Conservation (phyloP, 2,329 filamentous ascomycete genomes). For the Calonectria montana region DNA sequence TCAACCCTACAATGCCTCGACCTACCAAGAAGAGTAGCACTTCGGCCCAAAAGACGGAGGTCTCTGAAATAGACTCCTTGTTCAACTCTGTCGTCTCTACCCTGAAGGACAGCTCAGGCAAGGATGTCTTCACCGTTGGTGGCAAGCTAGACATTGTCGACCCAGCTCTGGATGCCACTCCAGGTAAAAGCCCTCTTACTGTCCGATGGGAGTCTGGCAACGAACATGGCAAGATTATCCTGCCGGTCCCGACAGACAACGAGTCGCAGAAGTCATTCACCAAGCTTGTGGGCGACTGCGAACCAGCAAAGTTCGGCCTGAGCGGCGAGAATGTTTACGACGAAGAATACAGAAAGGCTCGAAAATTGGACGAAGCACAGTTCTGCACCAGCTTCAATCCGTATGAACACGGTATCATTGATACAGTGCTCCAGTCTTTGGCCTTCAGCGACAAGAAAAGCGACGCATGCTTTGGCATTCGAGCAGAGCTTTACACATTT, state of each 20-base stretch:
- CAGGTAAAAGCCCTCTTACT: not conserved
- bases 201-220: not conserved
- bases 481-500: slow-evolving; percentile 67
- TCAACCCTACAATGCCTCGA: not conserved
- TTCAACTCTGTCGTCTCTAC: not conserved
- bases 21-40: not conserved
- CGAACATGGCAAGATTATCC: not conserved
- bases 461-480: slow-evolving; percentile 49
- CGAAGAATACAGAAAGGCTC: slow-evolving; percentile 63
- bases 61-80: not conserved
- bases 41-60: not conserved
- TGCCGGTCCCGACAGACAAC: not conserved
- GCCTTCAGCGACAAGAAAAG: slow-evolving; percentile 43
- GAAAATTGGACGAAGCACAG: slow-evolving; percentile 57
- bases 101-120: not conserved
- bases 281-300: not conserved
- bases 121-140: not conserved
- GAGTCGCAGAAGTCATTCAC: not conserved
- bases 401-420: slow-evolving; percentile 63
- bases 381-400: slow-evolving; percentile 65
- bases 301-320: slow-evolving; percentile 61
- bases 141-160: not conserved
- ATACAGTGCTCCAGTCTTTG: slow-evolving; percentile 59
- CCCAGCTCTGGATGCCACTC: not conserved
- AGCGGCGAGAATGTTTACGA: slow-evolving; percentile 60